Evolutionary conservation across 2,329 filamentous ascomycete genomes (phyloP).

Genomic region (Aspergillus tubingensis): DNA sequence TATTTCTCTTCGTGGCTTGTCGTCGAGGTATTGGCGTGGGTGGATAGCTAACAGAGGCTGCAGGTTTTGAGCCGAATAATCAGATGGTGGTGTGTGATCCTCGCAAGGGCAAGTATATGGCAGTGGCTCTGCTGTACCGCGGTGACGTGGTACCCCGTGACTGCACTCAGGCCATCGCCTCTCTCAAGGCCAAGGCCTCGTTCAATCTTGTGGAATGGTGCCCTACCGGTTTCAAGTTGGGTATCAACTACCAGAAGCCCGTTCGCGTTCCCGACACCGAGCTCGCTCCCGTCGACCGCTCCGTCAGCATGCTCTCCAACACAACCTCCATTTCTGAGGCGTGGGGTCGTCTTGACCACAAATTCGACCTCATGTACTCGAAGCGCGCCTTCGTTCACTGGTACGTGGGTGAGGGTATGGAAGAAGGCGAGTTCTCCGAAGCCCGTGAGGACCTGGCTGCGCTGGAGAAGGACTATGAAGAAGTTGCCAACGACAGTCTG

Average conservation of each 20-base stretch:
- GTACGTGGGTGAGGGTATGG: slow-evolving; percentile 88
- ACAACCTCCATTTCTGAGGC: slow-evolving; percentile 68
- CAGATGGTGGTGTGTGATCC: slow-evolving; percentile 71
- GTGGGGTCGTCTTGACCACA: slow-evolving; percentile 65
- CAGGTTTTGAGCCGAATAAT: slow-evolving; percentile 67
- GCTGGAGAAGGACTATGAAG: slow-evolving; percentile 83
- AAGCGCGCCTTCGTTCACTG: slow-evolving; percentile 72
- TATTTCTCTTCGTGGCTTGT: neutral
- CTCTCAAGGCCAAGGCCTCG: slow-evolving; percentile 64
- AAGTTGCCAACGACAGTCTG: slow-evolving; percentile 72
- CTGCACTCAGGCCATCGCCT: slow-evolving; percentile 59
- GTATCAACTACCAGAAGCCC: slow-evolving; percentile 67
- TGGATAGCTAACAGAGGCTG: slow-evolving; percentile 12
- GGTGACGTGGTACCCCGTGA: slow-evolving; percentile 67
- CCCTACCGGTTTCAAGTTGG: slow-evolving; percentile 69
- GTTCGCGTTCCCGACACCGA: slow-evolving; percentile 55
- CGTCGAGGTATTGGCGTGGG: neutral
- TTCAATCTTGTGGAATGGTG: slow-evolving; percentile 71
- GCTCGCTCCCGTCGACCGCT: slow-evolving; percentile 56
- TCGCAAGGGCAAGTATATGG: slow-evolving; percentile 69
- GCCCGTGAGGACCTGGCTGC: slow-evolving; percentile 83
- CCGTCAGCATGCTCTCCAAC: slow-evolving; percentile 66
- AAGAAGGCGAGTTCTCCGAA: slow-evolving; percentile 87
- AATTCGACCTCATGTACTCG: slow-evolving; percentile 71
- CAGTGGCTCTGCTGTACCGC: slow-evolving; percentile 66